Base-by-base conservation (phyloP, 139 green algal species). In the Pycnococcus provasolii region DNA sequence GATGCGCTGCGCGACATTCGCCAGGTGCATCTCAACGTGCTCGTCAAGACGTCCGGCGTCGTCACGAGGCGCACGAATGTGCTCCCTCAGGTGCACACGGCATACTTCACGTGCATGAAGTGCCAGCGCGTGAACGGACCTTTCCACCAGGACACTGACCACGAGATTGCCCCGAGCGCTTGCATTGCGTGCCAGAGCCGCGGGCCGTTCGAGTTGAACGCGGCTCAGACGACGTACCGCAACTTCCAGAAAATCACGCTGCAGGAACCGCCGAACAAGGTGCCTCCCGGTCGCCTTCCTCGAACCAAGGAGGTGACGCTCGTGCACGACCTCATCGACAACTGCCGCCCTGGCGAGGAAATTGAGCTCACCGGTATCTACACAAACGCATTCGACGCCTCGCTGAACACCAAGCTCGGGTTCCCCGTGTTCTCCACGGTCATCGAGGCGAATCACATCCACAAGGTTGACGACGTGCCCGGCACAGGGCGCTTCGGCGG, bases 171-270 rank as follows among this genome's bases (percentile, higher is more conserved):
- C 70, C 83, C 90, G 11, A 69, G 74, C 7, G 67, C 66, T 42
- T 99, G 94, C 85, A 79, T 85, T 13, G 74, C 81, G 50, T 99
- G 94, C 80, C 74, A 87, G 68, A 81, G 74, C 61, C 91, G 91
- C 74, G 93, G 91, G 2, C 90, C 91, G 5, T 98, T 97, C 80
- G 67, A 68, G 45, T 81, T 95, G 62, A 83, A 84, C 68, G 44
- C 70, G 43, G 78, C 83, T 58, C 59, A 95, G 81, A 98, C 93
- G 2, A 69, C 96, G 46, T 99, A 98, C 85, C 78, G 87, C 51
- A 96, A 99, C 81, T 98, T 95, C 77, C 94, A 99, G 83, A 96
- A 95, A 83, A 75, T 99, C 41, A 95, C 89, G 46, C 82, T 99
- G 78, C 92, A 99, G 82, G 94, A 99, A 79, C 83, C 77, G 46